These are phyloP conservation scores for Tulasnella sp. DNA, from an alignment of 768 basidiomycete genomes.

Conservation along the genomic window DNA sequence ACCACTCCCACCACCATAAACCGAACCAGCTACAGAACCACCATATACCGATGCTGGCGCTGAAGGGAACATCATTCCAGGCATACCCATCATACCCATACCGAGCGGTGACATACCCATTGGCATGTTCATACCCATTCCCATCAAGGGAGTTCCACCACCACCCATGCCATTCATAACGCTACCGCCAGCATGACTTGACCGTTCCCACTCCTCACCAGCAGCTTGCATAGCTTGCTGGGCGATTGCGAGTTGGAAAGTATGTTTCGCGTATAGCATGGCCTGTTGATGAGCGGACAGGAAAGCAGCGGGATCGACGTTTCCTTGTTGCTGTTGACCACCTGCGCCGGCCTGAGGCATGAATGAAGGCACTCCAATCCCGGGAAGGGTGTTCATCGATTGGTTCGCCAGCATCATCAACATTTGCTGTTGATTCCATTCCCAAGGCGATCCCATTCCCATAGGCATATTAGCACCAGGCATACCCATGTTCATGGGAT, in stretches of 20 bases:
- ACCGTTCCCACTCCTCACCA: constrained; percentile 84
- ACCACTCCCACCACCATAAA: constrained; percentile 15
- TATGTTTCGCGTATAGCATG: constrained; percentile 75
- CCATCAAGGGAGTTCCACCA: constrained; percentile 22
- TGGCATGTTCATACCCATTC: constrained; percentile 27
- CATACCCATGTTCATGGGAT: constrained; percentile 36
- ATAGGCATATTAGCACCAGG: constrained; percentile 23
- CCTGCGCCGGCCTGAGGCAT: constrained; percentile 15
- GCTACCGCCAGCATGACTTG: constrained; percentile 35
- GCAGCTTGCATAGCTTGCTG: constrained; percentile 82
- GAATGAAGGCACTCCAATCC: background rate
- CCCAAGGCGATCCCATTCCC: constrained; percentile 18
- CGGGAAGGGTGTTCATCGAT: background rate
- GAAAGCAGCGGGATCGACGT: constrained; percentile 42
- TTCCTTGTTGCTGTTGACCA: constrained; percentile 14
- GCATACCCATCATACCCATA: constrained; percentile 22
- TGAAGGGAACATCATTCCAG: constrained; percentile 34
- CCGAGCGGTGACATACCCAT: constrained; percentile 33
- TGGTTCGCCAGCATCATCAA: constrained; percentile 2
- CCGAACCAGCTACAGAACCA: constrained; percentile 14
- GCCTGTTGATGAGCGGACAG: constrained; percentile 76
- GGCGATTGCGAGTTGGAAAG: constrained; percentile 80
- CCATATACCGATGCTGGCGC: constrained; percentile 45
- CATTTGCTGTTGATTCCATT: constrained; percentile 21
- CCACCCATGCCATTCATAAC: constrained; percentile 24